Percentiles rank a stretch among this genome's conserved stretches.
These are phyloP conservation scores for Raffaelea ambrosiae DNA, from an alignment of 2,329 filamentous ascomycete species.

Conservation along the genomic window DNA sequence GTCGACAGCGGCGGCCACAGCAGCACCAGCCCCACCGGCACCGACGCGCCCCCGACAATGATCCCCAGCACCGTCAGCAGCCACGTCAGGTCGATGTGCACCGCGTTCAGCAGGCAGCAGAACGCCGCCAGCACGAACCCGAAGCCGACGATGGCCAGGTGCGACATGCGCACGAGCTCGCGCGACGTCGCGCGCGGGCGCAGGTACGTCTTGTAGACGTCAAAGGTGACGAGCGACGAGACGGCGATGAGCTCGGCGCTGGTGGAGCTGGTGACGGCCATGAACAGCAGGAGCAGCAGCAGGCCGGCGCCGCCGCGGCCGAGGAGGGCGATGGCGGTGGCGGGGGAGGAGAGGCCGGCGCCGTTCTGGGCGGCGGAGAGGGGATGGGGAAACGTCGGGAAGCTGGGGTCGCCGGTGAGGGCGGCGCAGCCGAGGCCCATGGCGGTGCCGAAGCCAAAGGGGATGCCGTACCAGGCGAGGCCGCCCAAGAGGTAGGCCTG, in stretches of 20 bases:
- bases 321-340: conserved; percentile 24
- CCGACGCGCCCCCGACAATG: conserved; percentile 28
- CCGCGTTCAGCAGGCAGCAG: conserved; percentile 27
- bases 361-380: conserved; percentile 20
- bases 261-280: conserved; percentile 35
- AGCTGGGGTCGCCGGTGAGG: conserved; percentile 16
- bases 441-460: conserved; percentile 25
- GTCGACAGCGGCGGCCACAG: conserved; percentile 29
- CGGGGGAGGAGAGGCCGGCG: conserved; percentile 22
- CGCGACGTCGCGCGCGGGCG: conserved; percentile 16
- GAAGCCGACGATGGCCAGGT: conserved; percentile 24
- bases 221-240: conserved; percentile 28
- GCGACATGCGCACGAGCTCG: conserved; percentile 21
- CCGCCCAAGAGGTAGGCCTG: conserved; percentile 32
- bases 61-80: conserved; percentile 29
- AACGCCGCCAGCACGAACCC: conserved; percentile 23
- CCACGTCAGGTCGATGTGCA: conserved; percentile 28
- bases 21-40: conserved; percentile 25
- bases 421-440: conserved; percentile 26
- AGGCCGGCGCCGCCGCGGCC: conserved; percentile 25
- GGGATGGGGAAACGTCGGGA: conserved; percentile 23
- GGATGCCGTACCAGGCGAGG: conserved; percentile 28
- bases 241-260: conserved; percentile 34
- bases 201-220: conserved; percentile 29
- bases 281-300: conserved; percentile 34